A percentile compares a stretch with the other conserved stretches of the same genome.
These are phyloP conservation scores for Aquilaria malaccensis DNA, from an alignment of 345 rosid genomes.

Conservation along the genomic window DNA sequence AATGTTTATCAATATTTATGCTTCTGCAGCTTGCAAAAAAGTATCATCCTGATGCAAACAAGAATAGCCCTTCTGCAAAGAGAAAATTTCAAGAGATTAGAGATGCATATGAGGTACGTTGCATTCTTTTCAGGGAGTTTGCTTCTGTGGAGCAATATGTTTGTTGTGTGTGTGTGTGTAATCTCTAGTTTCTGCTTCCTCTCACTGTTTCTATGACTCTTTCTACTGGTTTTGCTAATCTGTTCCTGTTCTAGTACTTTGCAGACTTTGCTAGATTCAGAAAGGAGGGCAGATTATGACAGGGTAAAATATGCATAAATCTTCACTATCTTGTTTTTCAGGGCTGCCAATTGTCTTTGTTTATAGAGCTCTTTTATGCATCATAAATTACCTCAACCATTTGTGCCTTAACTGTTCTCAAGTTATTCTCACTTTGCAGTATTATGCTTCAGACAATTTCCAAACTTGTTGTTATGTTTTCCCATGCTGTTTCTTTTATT, in stretches of 20 bases:
- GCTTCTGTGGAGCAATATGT: background rate
- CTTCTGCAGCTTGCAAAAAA: conserved; percentile 73
- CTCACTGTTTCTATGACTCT: background rate
- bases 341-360: too few species aligned
- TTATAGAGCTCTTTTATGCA: too few species aligned
- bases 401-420: too few species aligned
- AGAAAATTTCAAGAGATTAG: conserved; percentile 81
- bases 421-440: too few species aligned
- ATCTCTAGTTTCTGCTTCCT: background rate
- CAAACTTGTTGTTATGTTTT: too few species aligned
- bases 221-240: too few species aligned
- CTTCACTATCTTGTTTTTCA: background rate
- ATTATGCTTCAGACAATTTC: too few species aligned
- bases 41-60: conserved; percentile 90
- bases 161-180: background rate
- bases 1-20: background rate
- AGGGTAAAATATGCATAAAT: conserved; percentile 23
- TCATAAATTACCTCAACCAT: too few species aligned
- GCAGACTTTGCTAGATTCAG: conserved; percentile 58
- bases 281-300: conserved; percentile 73
- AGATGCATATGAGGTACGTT: conserved; percentile 77
- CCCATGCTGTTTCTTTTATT: background rate
- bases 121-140: background rate
- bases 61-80: conserved; percentile 78
- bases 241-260: conserved; percentile 14